Evolutionary conservation across 2,329 filamentous ascomycete genomes (phyloP), one percentile per base, ranked within the genome.

Genomic region (Ophiocordyceps robertsii): DNA sequence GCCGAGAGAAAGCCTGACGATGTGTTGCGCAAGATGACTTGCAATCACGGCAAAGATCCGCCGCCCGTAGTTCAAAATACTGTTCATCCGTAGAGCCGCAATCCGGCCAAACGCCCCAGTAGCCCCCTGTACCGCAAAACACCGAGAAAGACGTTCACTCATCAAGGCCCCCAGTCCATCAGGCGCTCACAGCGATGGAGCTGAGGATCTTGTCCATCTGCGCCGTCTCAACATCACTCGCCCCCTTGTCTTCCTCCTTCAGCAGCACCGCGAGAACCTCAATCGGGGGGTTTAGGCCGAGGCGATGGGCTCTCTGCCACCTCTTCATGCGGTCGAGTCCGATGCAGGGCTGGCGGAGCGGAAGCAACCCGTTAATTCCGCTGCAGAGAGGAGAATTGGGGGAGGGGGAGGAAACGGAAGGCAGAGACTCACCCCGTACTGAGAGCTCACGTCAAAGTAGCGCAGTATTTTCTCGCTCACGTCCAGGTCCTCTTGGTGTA

Each of bases 361-460:
- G 32, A 43, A 39, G 49, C 51, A 47, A 50, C 41, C 38, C 24
- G 41, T 40, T 16, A 16, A 14, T 11, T 33, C 19, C 29, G 17
- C 5, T 6, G 31, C 11, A 11, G n/a, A n/a, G 31, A 2, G 31
- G 6, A 32, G 31, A 32, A 32, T 19, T 3, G 19, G 19, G 19
- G n/a, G n/a, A n/a, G n/a, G n/a, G n/a, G n/a, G n/a, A n/a, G n/a
- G n/a, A n/a, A n/a, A n/a, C 19, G 19, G 19, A 32, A n/a, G 31
- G n/a, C 2, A 16, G 16, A 36, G 13, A 78, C 84, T 68, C 77
- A 94, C 88, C 44, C 92, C 92, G 60, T 85, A 98, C 55, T 95
- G 85, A 46, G 76, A 85, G 56, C 82, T 92, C 50, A 94, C 82
- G 59, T 98, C 92, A 63, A 92, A 98, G 59, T 95, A 85, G 48